Evolutionary conservation across 306 rosid species (phyloP), one percentile per base, ranked within the genome.

Genomic region (Cicer pinnatifidum): DNA sequence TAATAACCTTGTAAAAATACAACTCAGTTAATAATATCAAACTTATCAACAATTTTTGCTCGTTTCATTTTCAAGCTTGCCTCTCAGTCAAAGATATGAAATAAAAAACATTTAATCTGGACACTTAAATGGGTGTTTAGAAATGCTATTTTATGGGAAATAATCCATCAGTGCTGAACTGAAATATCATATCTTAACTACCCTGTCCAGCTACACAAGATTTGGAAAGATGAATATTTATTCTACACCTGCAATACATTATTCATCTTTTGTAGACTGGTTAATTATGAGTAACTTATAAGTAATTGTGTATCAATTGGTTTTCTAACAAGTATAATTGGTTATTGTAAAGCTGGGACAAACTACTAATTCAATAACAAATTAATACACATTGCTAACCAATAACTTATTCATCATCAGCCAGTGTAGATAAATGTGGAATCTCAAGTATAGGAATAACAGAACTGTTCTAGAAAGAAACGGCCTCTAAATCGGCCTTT

Each of bases 61-160:
- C 50, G 33, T 57, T 45, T 62, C 9, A 38, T 28, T 57, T 45
- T 62, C 9, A 38, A 45, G 12, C 41, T 16, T 67, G 60, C 76
- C 60, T 53, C 50, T 50, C 46, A 67, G 35, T 48, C 39, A 33
- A 35, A 7, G 7, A 78, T 64, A 44, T 17, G 71, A 53, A 71
- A 78, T 10, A 51, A 57, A 52, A 52, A 13, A 17, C 7, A 64
- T 64, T 65, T 65, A 71, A 23, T 37, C 64, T 71, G 13, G 50
- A 51, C 9, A 53, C 47, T 17, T 67, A 47, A 43, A 19, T 23
- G 1, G 40, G 54, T 66, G 71, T 45, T 19, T 45, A 41, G 52
- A 66, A 44, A 44, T 17, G 40, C 0, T 44, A 16, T 44, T 44
- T 66, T 66, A 66, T 44, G 39, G 39, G 20, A 11, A 44, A 44